A percentile compares a stretch with the other conserved stretches of the same genome.
Evolutionary conservation across 2,329 filamentous ascomycete species (phyloP).

Genomic region (Hypoxylon sp.): DNA sequence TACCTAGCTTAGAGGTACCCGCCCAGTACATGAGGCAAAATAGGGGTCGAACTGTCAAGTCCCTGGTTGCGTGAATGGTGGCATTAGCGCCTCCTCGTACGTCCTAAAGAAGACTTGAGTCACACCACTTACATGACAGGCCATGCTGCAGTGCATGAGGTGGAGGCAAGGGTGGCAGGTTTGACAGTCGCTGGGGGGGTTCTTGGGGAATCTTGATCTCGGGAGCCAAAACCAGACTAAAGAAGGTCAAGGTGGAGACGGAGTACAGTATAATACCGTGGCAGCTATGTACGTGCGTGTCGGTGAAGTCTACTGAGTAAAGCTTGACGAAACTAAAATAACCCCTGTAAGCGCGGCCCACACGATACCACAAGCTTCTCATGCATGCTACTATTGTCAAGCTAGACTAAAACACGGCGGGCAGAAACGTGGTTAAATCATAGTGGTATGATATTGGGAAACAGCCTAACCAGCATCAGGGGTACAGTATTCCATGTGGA

Average conservation of each 20-base stretch:
- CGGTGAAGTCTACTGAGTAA: conserved; percentile 21
- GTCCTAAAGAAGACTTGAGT: conserved; percentile 6
- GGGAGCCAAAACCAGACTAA: conserved; percentile 24
- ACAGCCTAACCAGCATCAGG: conserved; percentile 7
- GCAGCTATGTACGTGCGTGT: conserved; percentile 6
- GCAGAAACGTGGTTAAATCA: conserved; percentile 10
- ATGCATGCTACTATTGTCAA: not conserved
- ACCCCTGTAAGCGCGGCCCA: conserved; percentile 20
- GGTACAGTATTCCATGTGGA: conserved; percentile 7
- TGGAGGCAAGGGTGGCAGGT: conserved; percentile 5
- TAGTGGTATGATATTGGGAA: conserved; percentile 10
- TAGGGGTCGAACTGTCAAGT: conserved; percentile 25
- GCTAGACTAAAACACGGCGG: conserved; percentile 3
- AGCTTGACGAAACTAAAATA: conserved; percentile 2
- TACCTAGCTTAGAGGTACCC: not conserved
- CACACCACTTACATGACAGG: conserved; percentile 7
- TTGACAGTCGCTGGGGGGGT: not conserved
- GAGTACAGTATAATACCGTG: not conserved
- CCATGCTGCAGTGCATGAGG: not conserved
- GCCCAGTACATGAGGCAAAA: not conserved
- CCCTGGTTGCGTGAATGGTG: not conserved
- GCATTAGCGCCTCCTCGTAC: conserved; percentile 19
- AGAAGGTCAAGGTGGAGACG: conserved; percentile 15
- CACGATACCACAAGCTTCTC: conserved; percentile 12
- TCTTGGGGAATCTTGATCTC: conserved; percentile 28